phyloP scores from a whole-genome alignment of 139 green algal species.

The Picochlorum sp. region DNA sequence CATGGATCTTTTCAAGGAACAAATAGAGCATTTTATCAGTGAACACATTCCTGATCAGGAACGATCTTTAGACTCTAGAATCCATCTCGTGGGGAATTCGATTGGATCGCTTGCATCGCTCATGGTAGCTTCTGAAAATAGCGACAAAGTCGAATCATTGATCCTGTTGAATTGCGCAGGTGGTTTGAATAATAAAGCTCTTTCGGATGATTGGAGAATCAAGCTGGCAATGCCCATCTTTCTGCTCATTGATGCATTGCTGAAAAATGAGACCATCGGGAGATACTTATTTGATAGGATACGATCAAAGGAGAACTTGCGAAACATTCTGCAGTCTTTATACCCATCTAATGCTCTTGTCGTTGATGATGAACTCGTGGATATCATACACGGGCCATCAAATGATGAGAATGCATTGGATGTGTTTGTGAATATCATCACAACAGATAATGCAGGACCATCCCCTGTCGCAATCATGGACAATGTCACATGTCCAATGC shows the following conservation, averaged over 20 bases:
- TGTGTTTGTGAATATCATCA: constrained; percentile 83
- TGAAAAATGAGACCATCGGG: constrained; percentile 55
- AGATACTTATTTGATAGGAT: constrained; percentile 61
- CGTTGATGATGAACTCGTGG: constrained; percentile 85
- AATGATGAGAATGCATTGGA: constrained; percentile 62
- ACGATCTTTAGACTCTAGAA: not conserved
- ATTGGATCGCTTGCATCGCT: constrained; percentile 17
- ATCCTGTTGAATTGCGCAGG: constrained; percentile 77
- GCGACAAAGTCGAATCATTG: constrained; percentile 26
- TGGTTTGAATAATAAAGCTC: constrained; percentile 87
- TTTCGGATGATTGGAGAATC: constrained; percentile 73
- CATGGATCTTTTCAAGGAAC: constrained; percentile 26
- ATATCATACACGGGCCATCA: constrained; percentile 52
- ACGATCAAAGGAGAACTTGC: constrained; percentile 49
- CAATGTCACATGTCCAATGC: constrained; percentile 43
- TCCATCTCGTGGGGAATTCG: constrained; percentile 5
- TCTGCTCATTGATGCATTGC: constrained; percentile 78
- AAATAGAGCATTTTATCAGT: constrained; percentile 26
- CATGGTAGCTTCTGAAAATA: constrained; percentile 13
- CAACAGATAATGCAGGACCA: constrained; percentile 40
- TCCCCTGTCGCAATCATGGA: constrained; percentile 65
- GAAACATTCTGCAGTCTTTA: constrained; percentile 43
- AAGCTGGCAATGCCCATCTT: constrained; percentile 69
- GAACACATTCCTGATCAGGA: not conserved
- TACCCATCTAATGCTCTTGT: constrained; percentile 50